Percentiles rank a stretch among this genome's conserved stretches.
phyloP scores from a whole-genome alignment of 805 yeast species.

The Teunomyces tritomae region DNA sequence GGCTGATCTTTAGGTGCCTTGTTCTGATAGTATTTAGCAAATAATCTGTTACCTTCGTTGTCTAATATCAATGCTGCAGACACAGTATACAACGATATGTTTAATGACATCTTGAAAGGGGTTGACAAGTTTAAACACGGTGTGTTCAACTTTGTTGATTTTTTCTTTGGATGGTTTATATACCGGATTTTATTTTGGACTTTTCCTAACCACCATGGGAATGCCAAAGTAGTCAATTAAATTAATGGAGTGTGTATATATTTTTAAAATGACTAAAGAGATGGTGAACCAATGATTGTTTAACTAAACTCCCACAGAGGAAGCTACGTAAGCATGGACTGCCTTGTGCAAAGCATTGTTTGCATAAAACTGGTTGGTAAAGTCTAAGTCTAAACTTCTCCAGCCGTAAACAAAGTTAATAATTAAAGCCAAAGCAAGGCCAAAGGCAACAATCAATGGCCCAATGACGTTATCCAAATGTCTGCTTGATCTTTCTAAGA shows the following conservation, averaged over 20 bases:
- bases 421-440: slow-evolving; percentile 61
- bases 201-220: too few species aligned
- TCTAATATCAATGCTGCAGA: slow-evolving; percentile 80
- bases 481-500: slow-evolving; percentile 76
- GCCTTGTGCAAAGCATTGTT: slow-evolving; percentile 32
- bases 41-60: slow-evolving; percentile 73
- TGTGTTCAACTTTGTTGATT: slow-evolving; percentile 6
- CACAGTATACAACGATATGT: slow-evolving; percentile 74
- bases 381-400: slow-evolving; percentile 25
- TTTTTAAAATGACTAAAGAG: neutral
- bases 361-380: slow-evolving; percentile 27
- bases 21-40: slow-evolving; percentile 78
- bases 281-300: neutral
- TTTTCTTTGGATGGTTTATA: neutral
- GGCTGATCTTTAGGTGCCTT: slow-evolving; percentile 40
- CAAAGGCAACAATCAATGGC: slow-evolving; percentile 74
- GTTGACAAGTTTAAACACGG: slow-evolving; percentile 1
- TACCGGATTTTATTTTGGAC: neutral
- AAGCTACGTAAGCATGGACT: slow-evolving; percentile 34
- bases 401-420: slow-evolving; percentile 72
- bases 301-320: neutral
- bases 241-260: neutral
- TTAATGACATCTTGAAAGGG: slow-evolving; percentile 35
- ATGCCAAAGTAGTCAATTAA: too few species aligned
- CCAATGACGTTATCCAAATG: slow-evolving; percentile 91